Percentiles rank a stretch among this genome's conserved stretches.
phyloP scores from a whole-genome alignment of 331 rosid species.

The Malus hybrid region DNA sequence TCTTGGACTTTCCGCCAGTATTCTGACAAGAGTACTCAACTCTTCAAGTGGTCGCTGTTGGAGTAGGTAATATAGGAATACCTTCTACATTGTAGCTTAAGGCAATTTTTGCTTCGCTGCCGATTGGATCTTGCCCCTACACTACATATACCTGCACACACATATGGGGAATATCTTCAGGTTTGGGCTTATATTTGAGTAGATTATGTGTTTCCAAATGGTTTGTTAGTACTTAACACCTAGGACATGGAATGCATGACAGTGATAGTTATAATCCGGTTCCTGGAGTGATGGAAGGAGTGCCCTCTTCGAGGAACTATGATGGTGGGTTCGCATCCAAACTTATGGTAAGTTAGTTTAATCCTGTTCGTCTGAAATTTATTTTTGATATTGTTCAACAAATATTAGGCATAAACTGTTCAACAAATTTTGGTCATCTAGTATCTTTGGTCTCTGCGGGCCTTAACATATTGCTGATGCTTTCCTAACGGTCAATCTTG shows the following conservation, averaged over 20 bases:
- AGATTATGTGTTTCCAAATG: neutral
- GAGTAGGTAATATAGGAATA: constrained; percentile 61
- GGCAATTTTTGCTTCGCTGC: neutral
- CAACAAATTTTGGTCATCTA: neutral
- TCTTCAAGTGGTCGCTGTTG: constrained; percentile 94
- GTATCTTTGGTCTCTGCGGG: neutral
- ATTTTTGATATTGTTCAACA: neutral
- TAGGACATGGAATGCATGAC: constrained; percentile 13
- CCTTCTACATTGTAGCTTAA: neutral
- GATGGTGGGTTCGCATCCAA: constrained; percentile 84
- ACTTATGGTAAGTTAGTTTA: constrained; percentile 59
- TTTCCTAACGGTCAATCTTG: neutral
- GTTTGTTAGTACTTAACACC: neutral
- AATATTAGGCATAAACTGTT: neutral
- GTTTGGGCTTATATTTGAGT: neutral
- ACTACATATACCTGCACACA: neutral
- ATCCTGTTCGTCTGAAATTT: neutral
- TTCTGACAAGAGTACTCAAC: constrained; percentile 73
- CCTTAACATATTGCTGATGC: neutral
- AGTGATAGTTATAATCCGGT: constrained; percentile 95
- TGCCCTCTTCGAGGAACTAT: constrained; percentile 85
- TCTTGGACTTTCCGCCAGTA: constrained; percentile 68
- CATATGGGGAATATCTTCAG: neutral
- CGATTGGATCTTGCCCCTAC: neutral
- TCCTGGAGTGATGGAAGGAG: constrained; percentile 90